These are phyloP conservation scores for Pistacia integerrima DNA, from an alignment of 345 rosid species.

Conservation along the genomic window DNA sequence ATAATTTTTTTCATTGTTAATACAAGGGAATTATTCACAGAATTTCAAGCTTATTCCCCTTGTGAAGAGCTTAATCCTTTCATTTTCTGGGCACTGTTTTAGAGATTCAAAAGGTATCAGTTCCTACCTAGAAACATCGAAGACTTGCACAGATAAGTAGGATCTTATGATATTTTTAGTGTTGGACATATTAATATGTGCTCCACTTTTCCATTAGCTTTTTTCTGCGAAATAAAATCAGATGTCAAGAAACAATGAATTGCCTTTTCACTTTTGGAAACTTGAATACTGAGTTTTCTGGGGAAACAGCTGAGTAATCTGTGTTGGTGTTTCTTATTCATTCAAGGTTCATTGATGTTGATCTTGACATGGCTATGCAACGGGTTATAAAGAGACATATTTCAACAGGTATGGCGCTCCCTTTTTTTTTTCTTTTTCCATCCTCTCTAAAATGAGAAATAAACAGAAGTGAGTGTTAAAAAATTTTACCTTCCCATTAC, in stretches of 20 bases:
- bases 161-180: not conserved
- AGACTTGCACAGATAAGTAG: not conserved
- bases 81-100: not conserved
- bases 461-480: not conserved
- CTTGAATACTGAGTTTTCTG: not conserved
- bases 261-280: not conserved
- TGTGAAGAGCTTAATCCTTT: not conserved
- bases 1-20: not conserved
- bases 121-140: not conserved
- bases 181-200: not conserved
- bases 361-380: constrained; percentile 73
- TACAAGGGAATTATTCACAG: not conserved
- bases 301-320: not conserved
- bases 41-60: not conserved
- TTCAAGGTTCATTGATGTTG: constrained; percentile 76
- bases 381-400: constrained; percentile 78
- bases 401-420: constrained; percentile 55
- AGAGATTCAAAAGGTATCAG: not conserved
- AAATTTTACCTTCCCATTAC: constrained; percentile 9
- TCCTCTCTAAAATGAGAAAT: not conserved
- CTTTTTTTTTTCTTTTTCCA: not conserved
- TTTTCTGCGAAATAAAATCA: not conserved
- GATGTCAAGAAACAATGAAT: not conserved
- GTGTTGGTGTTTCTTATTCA: constrained; percentile 14
- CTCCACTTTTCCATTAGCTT: not conserved